Evolutionary conservation across 768 basidiomycete genomes (phyloP).

Genomic region (Amanita molliuscula): DNA sequence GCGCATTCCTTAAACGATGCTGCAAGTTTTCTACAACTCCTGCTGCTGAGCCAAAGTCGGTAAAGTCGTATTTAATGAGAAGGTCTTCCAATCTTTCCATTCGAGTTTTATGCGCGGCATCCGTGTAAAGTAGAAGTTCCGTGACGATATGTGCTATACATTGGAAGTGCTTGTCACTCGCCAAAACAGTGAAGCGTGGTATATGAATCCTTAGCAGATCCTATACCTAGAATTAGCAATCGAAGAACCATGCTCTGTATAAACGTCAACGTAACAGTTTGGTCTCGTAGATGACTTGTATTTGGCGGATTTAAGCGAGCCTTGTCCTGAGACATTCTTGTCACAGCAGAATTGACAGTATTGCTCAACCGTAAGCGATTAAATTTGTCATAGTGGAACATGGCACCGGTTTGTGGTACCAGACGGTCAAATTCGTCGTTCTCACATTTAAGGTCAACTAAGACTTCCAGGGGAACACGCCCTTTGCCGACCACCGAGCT

Average conservation of each 20-base stretch:
- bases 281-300: conserved; percentile 21
- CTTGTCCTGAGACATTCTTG: conserved; percentile 27
- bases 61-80: conserved; percentile 83
- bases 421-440: conserved; percentile 79
- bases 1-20: conserved; percentile 51
- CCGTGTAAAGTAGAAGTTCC: conserved; percentile 81
- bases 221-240: conserved; percentile 23
- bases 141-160: conserved; percentile 83
- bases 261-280: conserved; percentile 18
- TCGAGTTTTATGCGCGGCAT: conserved; percentile 72
- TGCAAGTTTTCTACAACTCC: conserved; percentile 66
- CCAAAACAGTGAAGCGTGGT: conserved; percentile 81
- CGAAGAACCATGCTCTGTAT: background rate
- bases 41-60: conserved; percentile 62
- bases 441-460: conserved; percentile 80
- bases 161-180: conserved; percentile 72
- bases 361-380: conserved; percentile 82
- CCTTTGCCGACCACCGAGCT: conserved; percentile 30
- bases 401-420: conserved; percentile 80
- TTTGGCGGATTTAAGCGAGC: conserved; percentile 10
- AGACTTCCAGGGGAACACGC: conserved; percentile 80
- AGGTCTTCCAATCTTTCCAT: conserved; percentile 73
- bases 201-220: conserved; percentile 76
- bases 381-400: conserved; percentile 88
- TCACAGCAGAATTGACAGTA: conserved; percentile 45